These are phyloP conservation scores for Striga hermonthica DNA, from an alignment of 305 asterid genomes.

Conservation along the genomic window DNA sequence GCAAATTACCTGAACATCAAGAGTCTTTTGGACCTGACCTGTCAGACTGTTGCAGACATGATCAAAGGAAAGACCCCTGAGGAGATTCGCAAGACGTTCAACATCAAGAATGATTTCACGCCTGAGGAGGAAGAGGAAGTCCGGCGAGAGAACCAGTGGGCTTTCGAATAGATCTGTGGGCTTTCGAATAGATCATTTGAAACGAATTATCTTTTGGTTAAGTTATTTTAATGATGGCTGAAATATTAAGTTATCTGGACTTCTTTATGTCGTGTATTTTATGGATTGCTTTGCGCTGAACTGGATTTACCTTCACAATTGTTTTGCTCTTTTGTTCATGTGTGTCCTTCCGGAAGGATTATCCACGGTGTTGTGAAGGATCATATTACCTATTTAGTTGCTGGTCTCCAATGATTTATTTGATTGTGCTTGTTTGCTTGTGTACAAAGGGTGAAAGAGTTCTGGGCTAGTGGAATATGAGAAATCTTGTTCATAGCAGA, in stretches of 20 bases:
- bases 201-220: too few relatives aligned
- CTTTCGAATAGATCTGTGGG: conserved; percentile 46
- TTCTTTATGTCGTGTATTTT: conserved; percentile 20
- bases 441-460: background rate
- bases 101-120: conserved; percentile 47
- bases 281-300: conserved; percentile 20
- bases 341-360: conserved; percentile 8
- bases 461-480: background rate
- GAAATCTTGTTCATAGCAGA: too few relatives aligned
- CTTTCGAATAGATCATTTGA: conserved; percentile 37
- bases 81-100: conserved; percentile 46
- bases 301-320: conserved; percentile 12
- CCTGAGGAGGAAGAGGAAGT: conserved; percentile 50
- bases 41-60: conserved; percentile 49
- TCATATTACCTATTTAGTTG: conserved; percentile 2
- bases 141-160: conserved; percentile 51
- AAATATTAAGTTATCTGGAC: conserved; percentile 11
- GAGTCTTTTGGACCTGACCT: conserved; percentile 47
- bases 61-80: conserved; percentile 45
- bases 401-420: background rate
- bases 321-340: background rate
- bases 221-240: conserved; percentile 15
- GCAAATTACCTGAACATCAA: conserved; percentile 52
- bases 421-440: background rate
- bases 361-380: conserved; percentile 13